Base-by-base conservation (phyloP, 2,329 filamentous ascomycete genomes). In the Fusarium longipes region DNA sequence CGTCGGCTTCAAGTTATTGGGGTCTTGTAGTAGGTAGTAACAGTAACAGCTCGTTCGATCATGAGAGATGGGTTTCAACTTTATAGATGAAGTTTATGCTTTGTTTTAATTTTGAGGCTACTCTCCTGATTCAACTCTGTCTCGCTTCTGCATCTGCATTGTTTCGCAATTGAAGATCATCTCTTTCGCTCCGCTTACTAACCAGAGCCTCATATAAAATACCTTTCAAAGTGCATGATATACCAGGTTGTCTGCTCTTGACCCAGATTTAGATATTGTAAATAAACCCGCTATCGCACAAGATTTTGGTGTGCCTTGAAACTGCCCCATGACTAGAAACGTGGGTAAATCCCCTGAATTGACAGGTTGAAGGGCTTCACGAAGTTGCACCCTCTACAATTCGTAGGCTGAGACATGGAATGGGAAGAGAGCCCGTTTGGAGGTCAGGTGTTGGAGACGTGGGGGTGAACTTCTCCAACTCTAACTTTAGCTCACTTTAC, bases 341-440 rank as follows among this genome's bases (percentile, higher is more conserved):
- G 65, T 68, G 65, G 65, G 65, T 48, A 66, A 63, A 69, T 67
- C 56, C 61, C 65, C 65, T 68, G 65, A 63, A 68, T 63, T 66
- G 61, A 68, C 61, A 68, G 65, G 65, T 12, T 49, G 30, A 15
- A 52, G 43, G 40, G 30, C 36, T 40, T 66, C 61, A 58, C 38
- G 17, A 62, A 40, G 45, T 29, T 39, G 48, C 65, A 63, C 30
- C 65, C 61, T 63, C 48, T 49, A 48, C 52, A 43, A 20, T 38
- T 20, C 29, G 33, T 29, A 33, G 36, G 49, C 63, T 69, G 65
- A 69, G 65, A 66, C 65, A 68, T 20, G 18, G 25, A 51, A 20
- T n/a, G n/a, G n/a, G n/a, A 33, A 51, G 38, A 40, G 44, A 33
- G n/a, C n/a, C n/a, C n/a, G n/a, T n/a, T 43, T 63, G 40, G 63